Evolutionary conservation across 2,329 filamentous ascomycete genomes (phyloP).

Genomic region (Fusarium brachygibbosum): DNA sequence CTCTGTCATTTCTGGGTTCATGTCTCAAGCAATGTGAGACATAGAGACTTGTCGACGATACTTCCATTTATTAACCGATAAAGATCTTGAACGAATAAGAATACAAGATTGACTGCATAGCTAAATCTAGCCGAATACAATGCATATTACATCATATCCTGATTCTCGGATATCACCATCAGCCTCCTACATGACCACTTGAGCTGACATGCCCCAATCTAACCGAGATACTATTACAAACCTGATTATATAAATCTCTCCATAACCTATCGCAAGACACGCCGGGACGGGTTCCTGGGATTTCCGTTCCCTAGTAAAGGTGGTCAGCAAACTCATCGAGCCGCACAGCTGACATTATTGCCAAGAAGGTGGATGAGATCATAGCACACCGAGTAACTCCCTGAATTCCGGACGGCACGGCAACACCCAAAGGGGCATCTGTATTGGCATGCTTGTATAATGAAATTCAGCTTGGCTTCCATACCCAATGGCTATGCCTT

Average conservation of each 20-base stretch:
- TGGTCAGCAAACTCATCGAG: slow-evolving; percentile 3
- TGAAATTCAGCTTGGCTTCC: rapidly evolving
- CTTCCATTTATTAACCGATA: no score
- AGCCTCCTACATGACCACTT: no score
- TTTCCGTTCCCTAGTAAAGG: neutral
- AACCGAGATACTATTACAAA: neutral
- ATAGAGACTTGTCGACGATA: neutral
- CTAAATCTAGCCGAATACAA: no score
- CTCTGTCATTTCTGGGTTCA: no score
- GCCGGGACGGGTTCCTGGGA: neutral
- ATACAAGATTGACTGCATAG: no score
- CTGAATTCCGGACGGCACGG: neutral
- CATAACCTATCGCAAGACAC: neutral
- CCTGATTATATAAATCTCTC: neutral
- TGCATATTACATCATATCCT: neutral
- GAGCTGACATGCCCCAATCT: neutral
- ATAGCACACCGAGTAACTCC: neutral
- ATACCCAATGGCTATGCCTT: neutral
- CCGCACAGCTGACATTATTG: neutral
- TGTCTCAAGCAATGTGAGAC: no score
- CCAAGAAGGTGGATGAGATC: neutral
- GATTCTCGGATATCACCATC: neutral
- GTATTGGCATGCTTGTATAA: neutral
- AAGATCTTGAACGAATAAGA: no score
- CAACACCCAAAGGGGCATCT: neutral